Conservation (phyloP, 75 land plant genomes). For the Selaginella tamariscina region DNA sequence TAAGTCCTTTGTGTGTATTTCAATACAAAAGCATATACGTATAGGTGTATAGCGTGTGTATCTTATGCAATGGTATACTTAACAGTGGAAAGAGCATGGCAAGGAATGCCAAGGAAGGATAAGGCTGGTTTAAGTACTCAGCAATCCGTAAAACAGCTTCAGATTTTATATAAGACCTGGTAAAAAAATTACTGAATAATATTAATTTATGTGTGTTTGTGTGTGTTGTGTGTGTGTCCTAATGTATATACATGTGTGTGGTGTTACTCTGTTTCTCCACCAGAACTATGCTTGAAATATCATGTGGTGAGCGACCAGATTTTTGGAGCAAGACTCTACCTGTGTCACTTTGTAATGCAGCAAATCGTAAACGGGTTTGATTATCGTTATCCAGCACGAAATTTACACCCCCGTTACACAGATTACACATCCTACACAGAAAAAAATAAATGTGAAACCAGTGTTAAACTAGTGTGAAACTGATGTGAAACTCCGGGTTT, state of each 20-base stretch:
- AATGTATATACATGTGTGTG: too few relatives aligned
- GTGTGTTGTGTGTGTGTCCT: too few relatives aligned
- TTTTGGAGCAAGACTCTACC: conserved; percentile 64
- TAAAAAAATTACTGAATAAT: not conserved
- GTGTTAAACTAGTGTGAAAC: not conserved
- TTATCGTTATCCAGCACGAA: conserved; percentile 59
- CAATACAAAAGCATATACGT: not conserved
- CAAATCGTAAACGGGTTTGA: conserved; percentile 54
- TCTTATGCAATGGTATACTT: conserved; percentile 24
- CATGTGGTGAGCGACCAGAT: conserved; percentile 78
- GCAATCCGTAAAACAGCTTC: conserved; percentile 80
- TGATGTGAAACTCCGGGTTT: not conserved
- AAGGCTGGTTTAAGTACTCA: conserved; percentile 46
- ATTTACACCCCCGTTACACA: conserved; percentile 74
- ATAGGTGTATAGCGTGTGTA: not conserved
- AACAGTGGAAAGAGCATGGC: conserved; percentile 55
- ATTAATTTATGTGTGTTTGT: too few relatives aligned
- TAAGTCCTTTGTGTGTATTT: too few relatives aligned
- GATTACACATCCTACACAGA: conserved; percentile 56
- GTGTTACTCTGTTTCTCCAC: conserved; percentile 61
- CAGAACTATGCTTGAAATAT: conserved; percentile 89
- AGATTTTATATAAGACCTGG: conserved; percentile 79
- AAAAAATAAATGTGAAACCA: not conserved
- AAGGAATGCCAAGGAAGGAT: conserved; percentile 56
- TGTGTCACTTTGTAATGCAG: conserved; percentile 75